Evolutionary conservation across 2,329 filamentous ascomycete species (phyloP).

Genomic region (Neofusicoccum kwambonambiense): DNA sequence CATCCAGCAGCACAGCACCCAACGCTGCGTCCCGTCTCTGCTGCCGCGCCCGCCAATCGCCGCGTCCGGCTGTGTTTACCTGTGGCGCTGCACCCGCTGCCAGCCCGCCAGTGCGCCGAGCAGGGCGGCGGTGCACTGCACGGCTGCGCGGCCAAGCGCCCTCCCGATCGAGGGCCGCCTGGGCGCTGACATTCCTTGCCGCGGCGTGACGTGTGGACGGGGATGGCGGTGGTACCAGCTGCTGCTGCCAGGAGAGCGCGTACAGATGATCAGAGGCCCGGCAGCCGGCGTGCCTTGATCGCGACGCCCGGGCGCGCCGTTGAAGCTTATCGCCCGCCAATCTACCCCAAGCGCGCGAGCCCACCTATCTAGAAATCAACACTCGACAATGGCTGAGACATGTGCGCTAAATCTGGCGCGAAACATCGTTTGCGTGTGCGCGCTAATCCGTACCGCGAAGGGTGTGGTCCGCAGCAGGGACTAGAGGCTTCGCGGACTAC

Average conservation of each 20-base stretch:
- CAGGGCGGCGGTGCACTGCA: not conserved
- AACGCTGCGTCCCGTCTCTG: no score
- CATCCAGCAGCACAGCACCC: no score
- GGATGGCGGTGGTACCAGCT: not conserved
- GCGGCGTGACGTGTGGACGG: not conserved
- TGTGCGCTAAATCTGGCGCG: not conserved
- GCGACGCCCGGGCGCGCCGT: not conserved
- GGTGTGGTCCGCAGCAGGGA: no score
- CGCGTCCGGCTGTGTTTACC: not conserved
- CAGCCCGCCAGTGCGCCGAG: not conserved
- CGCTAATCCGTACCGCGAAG: not conserved
- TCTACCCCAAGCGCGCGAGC: not conserved
- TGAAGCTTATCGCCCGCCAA: constrained; percentile 6
- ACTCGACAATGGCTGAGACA: not conserved
- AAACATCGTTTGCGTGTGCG: not conserved
- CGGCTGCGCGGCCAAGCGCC: no score
- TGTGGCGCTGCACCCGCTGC: not conserved
- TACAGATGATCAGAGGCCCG: not conserved
- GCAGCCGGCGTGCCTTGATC: not conserved
- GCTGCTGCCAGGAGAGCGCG: not conserved
- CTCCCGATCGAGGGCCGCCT: no score
- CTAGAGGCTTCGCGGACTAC: not conserved
- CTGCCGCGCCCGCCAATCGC: not conserved
- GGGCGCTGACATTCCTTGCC: not conserved
- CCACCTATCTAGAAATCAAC: no score